Evolutionary conservation across 2,329 filamentous ascomycete species (phyloP), one percentile per base, ranked within the genome.

Genomic region (Niveomyces coronatus): DNA sequence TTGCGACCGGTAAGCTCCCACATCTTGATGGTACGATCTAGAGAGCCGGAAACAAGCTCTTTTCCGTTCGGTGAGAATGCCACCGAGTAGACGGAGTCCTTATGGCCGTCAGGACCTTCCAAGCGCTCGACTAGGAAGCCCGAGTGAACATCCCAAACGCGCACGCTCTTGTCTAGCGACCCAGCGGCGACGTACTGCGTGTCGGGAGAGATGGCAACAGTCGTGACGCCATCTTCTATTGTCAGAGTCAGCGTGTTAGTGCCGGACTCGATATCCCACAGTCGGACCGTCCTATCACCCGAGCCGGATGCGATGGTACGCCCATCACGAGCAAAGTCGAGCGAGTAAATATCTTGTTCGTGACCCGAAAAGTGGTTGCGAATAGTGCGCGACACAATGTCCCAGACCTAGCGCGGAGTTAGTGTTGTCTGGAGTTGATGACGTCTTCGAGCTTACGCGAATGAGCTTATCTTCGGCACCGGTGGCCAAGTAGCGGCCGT

Each of bases 11-110:
- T 80, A 35, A 98, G 73, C 67, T 95, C 88, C 88, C 91, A 98
- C 82, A 96, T 94, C 70, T 95, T 94, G 70, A 96, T 96, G 0
- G 89, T 96, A 71, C 94, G 94, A 60, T 98, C 91, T 50, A 96
- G 67, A 71, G 84, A 93, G 46, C 91, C 91, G 52, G 84, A 93
- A 54, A 96, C 89, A 28, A 98, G 79, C 49, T 94, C 85, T 52
- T 87, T 84, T 44, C 89, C 89, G 51, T 84, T 89, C 19, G 91
- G 91, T 11, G 88, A 88, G 61, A 98, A 98, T 0, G 91, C 89
- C 16, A 98, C 91, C 10, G 82, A 89, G 61, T 96, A 96, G 16
- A 96, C 91, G 50, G 85, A 93, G 46, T 98, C 91, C 63, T 94
- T 94, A 68, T 96, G 91, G 10, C 91, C 91, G 46, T 93, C 85